Base-by-base conservation (phyloP, 352 stramenopile genomes). In the Pythium oligandrum region DNA sequence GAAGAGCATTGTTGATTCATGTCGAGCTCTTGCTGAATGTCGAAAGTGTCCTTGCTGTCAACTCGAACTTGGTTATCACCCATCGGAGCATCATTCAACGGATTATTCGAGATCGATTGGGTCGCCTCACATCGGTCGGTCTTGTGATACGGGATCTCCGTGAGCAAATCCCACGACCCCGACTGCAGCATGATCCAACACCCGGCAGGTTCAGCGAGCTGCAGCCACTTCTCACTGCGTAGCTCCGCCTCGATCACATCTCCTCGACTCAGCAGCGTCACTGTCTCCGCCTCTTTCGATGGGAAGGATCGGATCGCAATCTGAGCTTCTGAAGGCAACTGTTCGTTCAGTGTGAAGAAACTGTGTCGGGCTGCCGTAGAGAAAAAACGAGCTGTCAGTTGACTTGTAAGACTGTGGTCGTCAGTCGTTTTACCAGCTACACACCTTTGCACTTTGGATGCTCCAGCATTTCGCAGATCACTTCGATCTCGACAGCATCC, bases 181-280 rank as follows among this genome's bases (percentile, higher is more conserved):
- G 71, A 87, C 34, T 65, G 64, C 64, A 72, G 82, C 80, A 90
- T 90, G 50, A 88, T 87, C 80, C 80, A 88, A 44, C 63, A 65
- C 38, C 71, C 74, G 2, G 61, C 33, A 3, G 46, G 11, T 4
- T 40, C 40, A 32, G 35, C 39, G 54, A 88, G 64, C 44, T 76
- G 66, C 38, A 91, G 55, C 81, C 81, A 89, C 26, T 74, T 68
- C 1, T 65, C 78, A 31, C 68, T 70, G 6, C 66, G 61, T 11
- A 63, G 55, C n/a, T 65, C 63, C 31, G 70, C 71, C 53, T 90
- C 80, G 8, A 89, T 48, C n/a, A 73, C 68, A 34, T 87, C 70
- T 1, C 73, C 68, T 37, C 64, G 70, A 53, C 68, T 86, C 33
- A 91, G 40, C 5, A 88, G 38, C 7, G 64, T 74, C 4, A 85